Conservation (phyloP, 768 basidiomycete genomes). For the Boletus sp. region DNA sequence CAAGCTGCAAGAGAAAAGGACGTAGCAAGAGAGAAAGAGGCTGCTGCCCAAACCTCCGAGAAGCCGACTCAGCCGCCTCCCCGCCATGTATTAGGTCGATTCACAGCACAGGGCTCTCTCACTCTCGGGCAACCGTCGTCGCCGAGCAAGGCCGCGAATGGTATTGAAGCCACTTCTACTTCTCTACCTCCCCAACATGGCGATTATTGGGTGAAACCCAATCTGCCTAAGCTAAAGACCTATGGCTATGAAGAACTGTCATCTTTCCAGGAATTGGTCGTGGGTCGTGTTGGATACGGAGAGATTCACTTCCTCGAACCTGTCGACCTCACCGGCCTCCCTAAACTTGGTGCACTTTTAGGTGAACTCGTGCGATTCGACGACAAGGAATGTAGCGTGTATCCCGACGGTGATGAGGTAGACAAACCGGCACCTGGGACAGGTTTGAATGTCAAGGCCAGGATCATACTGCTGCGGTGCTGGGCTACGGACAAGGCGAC, state of each 20-base stretch:
- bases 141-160: slow-evolving; percentile 29
- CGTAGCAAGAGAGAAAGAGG: slow-evolving; percentile 41
- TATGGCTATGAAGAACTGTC: slow-evolving; percentile 72
- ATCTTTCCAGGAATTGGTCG: slow-evolving; percentile 71
- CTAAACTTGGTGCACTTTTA: slow-evolving; percentile 75
- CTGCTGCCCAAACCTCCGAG: slow-evolving; percentile 19
- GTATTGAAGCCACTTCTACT: slow-evolving; percentile 17
- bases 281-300: slow-evolving; percentile 91
- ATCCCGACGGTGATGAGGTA: slow-evolving; percentile 84
- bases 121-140: slow-evolving; percentile 29
- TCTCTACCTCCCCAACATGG: slow-evolving; percentile 65
- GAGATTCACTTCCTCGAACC: slow-evolving; percentile 79
- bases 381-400: slow-evolving; percentile 90
- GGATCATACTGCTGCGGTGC: slow-evolving; percentile 72
- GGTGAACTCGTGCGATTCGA: slow-evolving; percentile 89
- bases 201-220: slow-evolving; percentile 90
- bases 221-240: slow-evolving; percentile 67
- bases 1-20: slow-evolving; percentile 77
- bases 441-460: slow-evolving; percentile 87
- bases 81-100: slow-evolving; percentile 42
- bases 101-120: slow-evolving; percentile 36
- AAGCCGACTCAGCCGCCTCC: slow-evolving; percentile 33
- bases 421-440: slow-evolving; percentile 81
- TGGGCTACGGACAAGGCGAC: slow-evolving; percentile 93
- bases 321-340: slow-evolving; percentile 83